Conservation (phyloP, 148 eudicot species). For the Spergularia marina region DNA sequence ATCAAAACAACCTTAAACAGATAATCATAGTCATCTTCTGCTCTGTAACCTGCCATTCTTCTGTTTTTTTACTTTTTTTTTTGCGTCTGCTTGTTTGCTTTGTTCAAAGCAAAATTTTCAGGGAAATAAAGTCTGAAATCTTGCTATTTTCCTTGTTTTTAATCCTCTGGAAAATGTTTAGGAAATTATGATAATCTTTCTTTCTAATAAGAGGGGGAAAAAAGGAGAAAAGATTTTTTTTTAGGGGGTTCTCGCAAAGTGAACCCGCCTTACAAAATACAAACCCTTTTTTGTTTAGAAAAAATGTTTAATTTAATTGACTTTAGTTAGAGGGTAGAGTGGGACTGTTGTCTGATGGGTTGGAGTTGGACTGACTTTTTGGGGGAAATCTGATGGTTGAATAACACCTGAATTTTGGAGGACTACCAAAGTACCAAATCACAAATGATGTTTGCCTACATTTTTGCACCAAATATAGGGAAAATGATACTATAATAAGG, state of each 20-base stretch:
- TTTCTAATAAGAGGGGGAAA: background rate
- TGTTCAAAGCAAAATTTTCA: background rate
- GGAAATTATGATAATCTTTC: background rate
- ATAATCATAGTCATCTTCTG: constrained; percentile 42
- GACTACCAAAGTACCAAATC: too few relatives aligned
- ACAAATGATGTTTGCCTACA: too few relatives aligned
- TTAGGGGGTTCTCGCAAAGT: background rate
- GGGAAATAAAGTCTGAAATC: background rate
- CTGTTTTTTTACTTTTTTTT: background rate
- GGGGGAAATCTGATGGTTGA: too few relatives aligned
- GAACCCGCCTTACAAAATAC: background rate
- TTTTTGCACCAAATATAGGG: too few relatives aligned
- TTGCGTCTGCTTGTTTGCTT: too few relatives aligned
- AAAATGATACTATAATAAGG: too few relatives aligned
- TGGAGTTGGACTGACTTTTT: background rate
- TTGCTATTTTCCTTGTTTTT: background rate
- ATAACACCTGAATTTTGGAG: too few relatives aligned
- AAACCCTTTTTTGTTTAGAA: background rate
- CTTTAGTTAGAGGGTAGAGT: background rate
- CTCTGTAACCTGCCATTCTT: constrained; percentile 38
- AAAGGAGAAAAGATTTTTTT: background rate
- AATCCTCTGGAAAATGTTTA: background rate
- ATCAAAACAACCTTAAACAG: constrained; percentile 40
- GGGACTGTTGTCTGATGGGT: constrained; percentile 10
- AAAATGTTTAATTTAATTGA: background rate